These are phyloP conservation scores for Phytophthora macrochlamydospora DNA, from an alignment of 352 stramenopile species.

Conservation along the genomic window DNA sequence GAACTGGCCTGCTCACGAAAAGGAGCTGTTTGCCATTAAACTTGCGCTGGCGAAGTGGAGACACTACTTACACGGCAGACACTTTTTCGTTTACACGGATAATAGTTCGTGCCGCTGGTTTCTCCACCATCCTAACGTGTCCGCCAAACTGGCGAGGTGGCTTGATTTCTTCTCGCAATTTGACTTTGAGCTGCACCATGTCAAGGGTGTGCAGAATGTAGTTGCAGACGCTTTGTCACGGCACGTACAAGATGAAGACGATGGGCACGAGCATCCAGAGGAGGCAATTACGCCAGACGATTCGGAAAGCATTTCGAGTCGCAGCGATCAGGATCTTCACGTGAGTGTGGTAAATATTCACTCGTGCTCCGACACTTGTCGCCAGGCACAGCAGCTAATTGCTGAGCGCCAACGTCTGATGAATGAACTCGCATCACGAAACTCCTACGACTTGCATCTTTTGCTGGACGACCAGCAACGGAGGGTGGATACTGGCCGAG, in stretches of 20 bases:
- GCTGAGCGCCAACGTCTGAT: neutral
- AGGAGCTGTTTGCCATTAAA: neutral
- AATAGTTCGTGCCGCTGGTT: neutral
- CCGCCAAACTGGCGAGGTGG: neutral
- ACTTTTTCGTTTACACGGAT: neutral
- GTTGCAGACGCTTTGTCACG: neutral
- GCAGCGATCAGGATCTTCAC: neutral
- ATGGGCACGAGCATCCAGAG: too few species aligned
- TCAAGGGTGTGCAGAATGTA: neutral
- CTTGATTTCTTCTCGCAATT: neutral
- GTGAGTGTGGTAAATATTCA: neutral
- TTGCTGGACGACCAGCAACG: neutral
- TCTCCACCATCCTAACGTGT: neutral
- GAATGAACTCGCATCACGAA: neutral
- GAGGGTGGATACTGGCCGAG: too few species aligned
- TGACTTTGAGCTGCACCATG: constrained; percentile 1
- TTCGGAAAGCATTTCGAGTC: too few species aligned
- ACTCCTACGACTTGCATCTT: neutral
- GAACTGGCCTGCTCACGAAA: neutral
- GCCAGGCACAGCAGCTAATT: neutral
- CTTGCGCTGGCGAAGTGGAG: neutral
- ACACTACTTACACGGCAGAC: neutral
- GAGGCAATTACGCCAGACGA: too few species aligned
- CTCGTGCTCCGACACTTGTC: neutral
- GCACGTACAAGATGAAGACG: neutral